Evolutionary conservation across 768 basidiomycete genomes (phyloP).

Genomic region (Kondoa malvinella): DNA sequence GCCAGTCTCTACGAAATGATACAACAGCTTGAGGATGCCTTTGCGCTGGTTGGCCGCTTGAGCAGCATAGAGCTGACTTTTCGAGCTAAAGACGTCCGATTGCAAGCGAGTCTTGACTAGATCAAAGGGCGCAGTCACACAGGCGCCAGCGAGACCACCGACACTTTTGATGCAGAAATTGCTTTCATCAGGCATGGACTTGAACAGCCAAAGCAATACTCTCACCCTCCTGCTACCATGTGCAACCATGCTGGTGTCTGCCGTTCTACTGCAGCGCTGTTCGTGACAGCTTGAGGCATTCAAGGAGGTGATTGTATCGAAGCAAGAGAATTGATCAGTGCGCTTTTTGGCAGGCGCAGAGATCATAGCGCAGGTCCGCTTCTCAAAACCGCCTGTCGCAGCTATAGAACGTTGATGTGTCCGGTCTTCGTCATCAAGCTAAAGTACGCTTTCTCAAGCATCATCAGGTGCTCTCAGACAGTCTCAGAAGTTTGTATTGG

Average conservation of each 20-base stretch:
- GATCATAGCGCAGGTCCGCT: no score
- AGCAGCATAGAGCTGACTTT: neutral
- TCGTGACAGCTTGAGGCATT: neutral
- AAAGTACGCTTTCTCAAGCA: no score
- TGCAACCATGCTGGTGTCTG: conserved; percentile 15
- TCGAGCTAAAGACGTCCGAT: conserved; percentile 44
- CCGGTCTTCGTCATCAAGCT: no score
- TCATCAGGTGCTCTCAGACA: no score
- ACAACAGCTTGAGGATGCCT: conserved; percentile 39
- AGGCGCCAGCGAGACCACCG: conserved; percentile 93
- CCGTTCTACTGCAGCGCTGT: neutral
- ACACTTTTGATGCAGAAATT: conserved; percentile 38
- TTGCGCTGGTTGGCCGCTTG: neutral
- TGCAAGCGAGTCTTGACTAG: conserved; percentile 96
- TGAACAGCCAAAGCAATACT: neutral
- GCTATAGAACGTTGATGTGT: no score
- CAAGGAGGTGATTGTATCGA: neutral
- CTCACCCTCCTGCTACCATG: conserved; percentile 28
- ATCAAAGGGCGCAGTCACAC: conserved; percentile 92
- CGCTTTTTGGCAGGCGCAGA: no score
- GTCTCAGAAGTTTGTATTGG: no score
- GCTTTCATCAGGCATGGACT: neutral
- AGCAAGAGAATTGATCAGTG: no score
- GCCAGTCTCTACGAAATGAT: conserved; percentile 87
- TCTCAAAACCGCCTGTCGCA: no score